Percentiles rank a stretch among this genome's conserved stretches.
phyloP scores from a whole-genome alignment of 768 basidiomycete species.

The Pleurotus cornucopiae region DNA sequence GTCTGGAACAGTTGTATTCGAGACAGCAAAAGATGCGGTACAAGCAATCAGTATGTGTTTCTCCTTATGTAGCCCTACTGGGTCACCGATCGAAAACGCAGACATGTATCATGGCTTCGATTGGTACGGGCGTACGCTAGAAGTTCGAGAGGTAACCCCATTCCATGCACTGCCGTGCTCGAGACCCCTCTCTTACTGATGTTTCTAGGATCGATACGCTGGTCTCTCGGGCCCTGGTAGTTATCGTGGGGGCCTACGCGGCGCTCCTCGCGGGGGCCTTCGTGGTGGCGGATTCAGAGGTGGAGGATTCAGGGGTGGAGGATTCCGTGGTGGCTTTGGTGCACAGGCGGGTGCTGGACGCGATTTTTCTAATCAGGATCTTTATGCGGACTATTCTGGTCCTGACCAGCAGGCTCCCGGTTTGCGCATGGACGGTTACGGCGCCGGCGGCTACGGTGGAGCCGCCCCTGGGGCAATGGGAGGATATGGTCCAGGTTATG shows the following conservation, averaged over 20 bases:
- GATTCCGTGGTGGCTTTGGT: conserved; percentile 46
- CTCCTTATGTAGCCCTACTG: background rate
- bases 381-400: conserved; percentile 91
- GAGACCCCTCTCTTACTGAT: background rate
- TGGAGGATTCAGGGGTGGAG: conserved; percentile 51
- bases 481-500: conserved; percentile 31
- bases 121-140: conserved; percentile 93
- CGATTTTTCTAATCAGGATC: conserved; percentile 82
- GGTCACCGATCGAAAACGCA: conserved; percentile 24
- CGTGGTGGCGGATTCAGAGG: conserved; percentile 49
- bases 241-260: conserved; percentile 35
- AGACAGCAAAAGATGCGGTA: conserved; percentile 84
- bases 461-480: conserved; percentile 25
- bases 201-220: conserved; percentile 77
- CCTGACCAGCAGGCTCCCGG: conserved; percentile 64
- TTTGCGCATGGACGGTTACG: conserved; percentile 32
- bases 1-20: conserved; percentile 96
- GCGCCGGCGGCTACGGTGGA: conserved; percentile 23
- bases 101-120: conserved; percentile 97
- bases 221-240: conserved; percentile 70
- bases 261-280: conserved; percentile 37
- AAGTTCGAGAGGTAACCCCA: conserved; percentile 81
- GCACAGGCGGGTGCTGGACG: conserved; percentile 55
- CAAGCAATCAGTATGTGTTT: conserved; percentile 79
- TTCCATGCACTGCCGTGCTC: too few species aligned